Base-by-base conservation (phyloP, 176 grass and related monocot species). In the Triticum urartu region DNA sequence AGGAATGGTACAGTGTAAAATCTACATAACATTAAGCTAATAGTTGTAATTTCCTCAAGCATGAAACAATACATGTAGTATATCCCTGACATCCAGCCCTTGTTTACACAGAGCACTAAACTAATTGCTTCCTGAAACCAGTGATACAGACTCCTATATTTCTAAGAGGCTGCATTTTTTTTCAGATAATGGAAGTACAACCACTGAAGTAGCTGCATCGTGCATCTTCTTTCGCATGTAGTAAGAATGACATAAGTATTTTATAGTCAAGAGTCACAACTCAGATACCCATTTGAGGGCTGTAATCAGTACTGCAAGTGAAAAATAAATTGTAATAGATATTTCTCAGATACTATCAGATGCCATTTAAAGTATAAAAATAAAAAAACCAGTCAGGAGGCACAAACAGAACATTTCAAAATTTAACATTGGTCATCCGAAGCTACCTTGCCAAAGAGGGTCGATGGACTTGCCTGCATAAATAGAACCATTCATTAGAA, bases 381-480 rank as follows among this genome's bases (percentile, higher is more conserved):
- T 48, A 52, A 65, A 24, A 72, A 50, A 62, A 42, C 13, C 77
- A 64, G 45, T 68, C 10, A 84, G 58, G 40, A 81, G 61, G 26
- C 4, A 74, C 33, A 75, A 38, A 25, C 26, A 64, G 38, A 73
- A 85, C 36, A 43, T 80, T 56, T 56, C 1, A 65, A 65, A 54
- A 17, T 32, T 54, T 40, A 18, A 85, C 24, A 80, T 9, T 67
- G 71, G 40, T 43, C 28, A 72, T 35, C 5, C 21, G 48, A 66
- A 63, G 20, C 11, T 69, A 91, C 89, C 81, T 91, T 60, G 48
- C 47, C 85, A 91, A n/a, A 87, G 81, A 79, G 89, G 85, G 21
- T 91, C 85, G 0, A 91, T 80, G 47, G 75, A 72, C 79, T 87
- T 91, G 14, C 89, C 80, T 80, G 81, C 85, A 87, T 67, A 84